Base-by-base conservation (phyloP, 345 rosid species). In the Aurinia saxatilis region DNA sequence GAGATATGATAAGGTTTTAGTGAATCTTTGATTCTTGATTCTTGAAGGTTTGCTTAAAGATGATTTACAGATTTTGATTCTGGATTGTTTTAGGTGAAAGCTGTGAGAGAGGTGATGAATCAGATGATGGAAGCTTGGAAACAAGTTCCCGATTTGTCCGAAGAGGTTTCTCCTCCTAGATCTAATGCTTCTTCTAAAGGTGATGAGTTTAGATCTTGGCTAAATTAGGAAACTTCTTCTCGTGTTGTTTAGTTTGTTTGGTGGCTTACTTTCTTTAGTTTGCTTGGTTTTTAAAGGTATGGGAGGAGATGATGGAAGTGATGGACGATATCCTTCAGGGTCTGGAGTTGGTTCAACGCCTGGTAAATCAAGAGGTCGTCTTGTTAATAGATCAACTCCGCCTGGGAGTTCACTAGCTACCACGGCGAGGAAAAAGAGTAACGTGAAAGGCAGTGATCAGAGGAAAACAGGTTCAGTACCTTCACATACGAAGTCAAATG, bases 111-210 rank as follows among this genome's bases (percentile, higher is more conserved):
- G 58, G 95, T 81, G 75, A 89, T 92, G 95, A 79, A 42, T 67
- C 82, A 87, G 80, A 82, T 81, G 89, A 66, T 92, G 63, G 91
- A 92, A 65, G 91, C 91, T 1, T 92, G 98, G 98, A 89, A 82
- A 76, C 86, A 84, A 79, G 80, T 92, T 40, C 91, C 96, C 0
- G 98, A 92, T 85, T 66, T 89, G 63, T 83, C 91, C 0, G 89
- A 85, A 13, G 95, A 82, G 61, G 78, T 55, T 10, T 87, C 90
- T 8, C 93, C 95, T 6, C 84, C 83, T n/a, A 64, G 68, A 65
- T 84, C 95, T 1, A 71, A 59, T 63, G 70, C 84, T 60, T 83
- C 93, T 65, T 81, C 91, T 1, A 89, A 70, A 86, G 97, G 95
- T 87, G 31, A 55, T 44, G 6, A 9, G 17, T 52, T n/a, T 70